Percentiles rank a stretch among this genome's conserved stretches.
Conservation (phyloP, 768 basidiomycete species). For the Peribolospora kevripleyi region DNA sequence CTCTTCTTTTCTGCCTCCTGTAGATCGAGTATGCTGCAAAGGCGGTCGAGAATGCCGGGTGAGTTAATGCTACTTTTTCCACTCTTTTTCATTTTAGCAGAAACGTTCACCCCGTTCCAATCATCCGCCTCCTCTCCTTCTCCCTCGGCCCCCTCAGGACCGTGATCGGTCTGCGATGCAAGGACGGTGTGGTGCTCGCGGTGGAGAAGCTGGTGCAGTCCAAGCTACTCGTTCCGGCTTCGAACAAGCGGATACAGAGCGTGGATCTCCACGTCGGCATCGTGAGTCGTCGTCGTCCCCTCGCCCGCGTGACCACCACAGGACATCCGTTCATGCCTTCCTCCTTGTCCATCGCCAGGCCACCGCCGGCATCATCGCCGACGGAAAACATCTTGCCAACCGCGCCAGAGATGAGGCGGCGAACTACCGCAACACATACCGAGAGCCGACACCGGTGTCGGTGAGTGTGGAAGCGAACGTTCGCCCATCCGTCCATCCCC, state of each 20-base stretch:
- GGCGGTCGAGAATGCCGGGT: slow-evolving; percentile 97
- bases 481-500: too few relatives aligned
- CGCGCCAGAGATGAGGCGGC: slow-evolving; percentile 63
- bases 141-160: slow-evolving; percentile 33
- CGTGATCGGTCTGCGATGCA: slow-evolving; percentile 82
- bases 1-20: background rate
- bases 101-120: background rate
- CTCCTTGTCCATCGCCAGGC: slow-evolving; percentile 29
- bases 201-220: slow-evolving; percentile 97
- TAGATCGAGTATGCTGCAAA: slow-evolving; percentile 97
- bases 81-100: background rate
- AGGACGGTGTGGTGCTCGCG: slow-evolving; percentile 79
- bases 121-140: background rate
- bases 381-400: slow-evolving; percentile 66
- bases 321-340: background rate
- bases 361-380: slow-evolving; percentile 76
- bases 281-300: slow-evolving; percentile 26
- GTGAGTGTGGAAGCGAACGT: slow-evolving; percentile 22
- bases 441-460: slow-evolving; percentile 51
- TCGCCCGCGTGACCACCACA: background rate
- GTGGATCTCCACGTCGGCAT: slow-evolving; percentile 84
- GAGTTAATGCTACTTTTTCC: slow-evolving; percentile 13
- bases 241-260: slow-evolving; percentile 78
- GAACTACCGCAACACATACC: slow-evolving; percentile 46
- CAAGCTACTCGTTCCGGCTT: slow-evolving; percentile 76